Percentiles rank a stretch among this genome's conserved stretches.
phyloP scores from a whole-genome alignment of 1,139 yeast species.

The Suhomyces wounanorum region DNA sequence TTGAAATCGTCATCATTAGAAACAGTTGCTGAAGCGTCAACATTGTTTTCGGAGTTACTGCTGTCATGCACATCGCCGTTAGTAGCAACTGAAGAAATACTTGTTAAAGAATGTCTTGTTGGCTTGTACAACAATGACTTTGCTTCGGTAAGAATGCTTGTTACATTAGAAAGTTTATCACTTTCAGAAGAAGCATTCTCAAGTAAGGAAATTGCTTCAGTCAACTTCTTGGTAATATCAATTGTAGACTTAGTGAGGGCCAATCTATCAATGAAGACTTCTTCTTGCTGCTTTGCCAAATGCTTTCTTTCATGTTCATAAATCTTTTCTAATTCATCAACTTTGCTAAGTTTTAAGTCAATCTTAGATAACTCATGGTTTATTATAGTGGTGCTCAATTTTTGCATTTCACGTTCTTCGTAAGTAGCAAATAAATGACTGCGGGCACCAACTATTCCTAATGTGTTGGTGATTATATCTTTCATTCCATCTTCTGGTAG shows the following conservation, averaged over 20 bases:
- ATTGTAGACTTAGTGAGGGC: constrained; percentile 66
- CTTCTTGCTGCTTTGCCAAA: constrained; percentile 77
- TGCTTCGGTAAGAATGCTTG: constrained; percentile 45
- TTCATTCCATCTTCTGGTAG: constrained; percentile 21
- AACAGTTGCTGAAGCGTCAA: constrained; percentile 17
- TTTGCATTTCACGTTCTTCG: constrained; percentile 79
- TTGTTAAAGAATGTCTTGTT: constrained; percentile 34
- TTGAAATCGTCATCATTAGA: constrained; percentile 39
- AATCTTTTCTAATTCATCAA: constrained; percentile 72
- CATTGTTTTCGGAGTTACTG: constrained; percentile 12
- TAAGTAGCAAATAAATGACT: constrained; percentile 79
- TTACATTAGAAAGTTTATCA: constrained; percentile 19
- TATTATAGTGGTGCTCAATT: constrained; percentile 57
- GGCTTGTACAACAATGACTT: constrained; percentile 55
- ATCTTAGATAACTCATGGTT: constrained; percentile 74
- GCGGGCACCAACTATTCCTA: constrained; percentile 77
- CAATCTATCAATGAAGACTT: constrained; percentile 74
- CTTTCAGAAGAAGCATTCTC: constrained; percentile 21
- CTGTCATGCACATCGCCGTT: constrained; percentile 17
- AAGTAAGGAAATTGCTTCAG: constrained; percentile 41
- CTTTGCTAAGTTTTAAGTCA: constrained; percentile 71
- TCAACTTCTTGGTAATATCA: constrained; percentile 51
- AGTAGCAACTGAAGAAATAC: constrained; percentile 18
- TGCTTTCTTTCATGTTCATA: constrained; percentile 77
- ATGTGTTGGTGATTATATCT: constrained; percentile 57